Percentiles rank a stretch among this genome's conserved stretches.
Evolutionary conservation across 2,329 filamentous ascomycete genomes (phyloP).

Genomic region (Penicillium sp.): DNA sequence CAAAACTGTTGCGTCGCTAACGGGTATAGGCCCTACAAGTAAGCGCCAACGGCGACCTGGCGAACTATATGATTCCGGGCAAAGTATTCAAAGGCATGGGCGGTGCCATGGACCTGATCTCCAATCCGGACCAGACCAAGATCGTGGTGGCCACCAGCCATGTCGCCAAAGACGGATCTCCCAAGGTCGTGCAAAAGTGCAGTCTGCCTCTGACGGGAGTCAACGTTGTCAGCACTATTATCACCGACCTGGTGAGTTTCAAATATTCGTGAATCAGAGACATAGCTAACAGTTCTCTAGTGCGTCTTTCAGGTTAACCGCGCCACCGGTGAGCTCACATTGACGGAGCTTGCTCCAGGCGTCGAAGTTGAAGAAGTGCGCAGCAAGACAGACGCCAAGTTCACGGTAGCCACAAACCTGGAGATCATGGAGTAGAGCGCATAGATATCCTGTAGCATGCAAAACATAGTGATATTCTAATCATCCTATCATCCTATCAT

Average conservation of each 20-base stretch:
- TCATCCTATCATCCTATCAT: conserved; percentile 1
- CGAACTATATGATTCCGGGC: conserved; percentile 86
- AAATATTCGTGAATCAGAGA: neutral
- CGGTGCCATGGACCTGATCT: conserved; percentile 68
- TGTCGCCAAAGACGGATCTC: conserved; percentile 61
- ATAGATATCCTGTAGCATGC: neutral
- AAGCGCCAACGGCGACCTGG: conserved; percentile 69
- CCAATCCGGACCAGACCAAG: conserved; percentile 65
- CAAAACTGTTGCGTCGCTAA: neutral
- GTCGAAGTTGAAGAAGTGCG: conserved; percentile 64
- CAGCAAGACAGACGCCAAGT: conserved; percentile 65
- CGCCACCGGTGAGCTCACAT: conserved; percentile 38
- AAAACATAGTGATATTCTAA: neutral
- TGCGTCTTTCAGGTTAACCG: conserved; percentile 70
- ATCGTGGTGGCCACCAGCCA: conserved; percentile 68
- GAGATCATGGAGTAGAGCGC: conserved; percentile 44
- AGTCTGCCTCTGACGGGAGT: conserved; percentile 61
- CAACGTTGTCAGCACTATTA: conserved; percentile 64
- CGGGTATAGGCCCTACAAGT: conserved; percentile 62
- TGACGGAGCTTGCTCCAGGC: conserved; percentile 66
- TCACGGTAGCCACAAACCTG: conserved; percentile 57
- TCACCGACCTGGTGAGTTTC: conserved; percentile 62
- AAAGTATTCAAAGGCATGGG: conserved; percentile 86
- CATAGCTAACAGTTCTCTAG: conserved; percentile 46
- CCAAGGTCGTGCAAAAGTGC: conserved; percentile 63